Evolutionary conservation across 2,329 filamentous ascomycete genomes (phyloP).

Genomic region (Aspergillus candidus): DNA sequence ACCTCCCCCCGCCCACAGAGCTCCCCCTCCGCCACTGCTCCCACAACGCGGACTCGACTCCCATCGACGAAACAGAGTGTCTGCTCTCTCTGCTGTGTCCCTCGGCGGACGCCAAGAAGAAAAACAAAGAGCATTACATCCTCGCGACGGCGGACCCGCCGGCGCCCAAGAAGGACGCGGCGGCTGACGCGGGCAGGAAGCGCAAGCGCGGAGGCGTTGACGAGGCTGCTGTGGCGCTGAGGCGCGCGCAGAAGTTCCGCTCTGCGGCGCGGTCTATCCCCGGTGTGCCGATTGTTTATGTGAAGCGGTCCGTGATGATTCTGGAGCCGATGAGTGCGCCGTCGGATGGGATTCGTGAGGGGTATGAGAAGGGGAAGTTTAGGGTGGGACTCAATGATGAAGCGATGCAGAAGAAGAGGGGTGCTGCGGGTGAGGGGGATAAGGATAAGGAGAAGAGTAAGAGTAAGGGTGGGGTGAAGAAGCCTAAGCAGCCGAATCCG

Average conservation of each 20-base stretch:
- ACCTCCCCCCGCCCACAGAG: slow-evolving; percentile 41
- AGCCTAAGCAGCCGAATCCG: slow-evolving; percentile 43
- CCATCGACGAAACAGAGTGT: slow-evolving; percentile 41
- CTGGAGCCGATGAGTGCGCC: slow-evolving; percentile 43
- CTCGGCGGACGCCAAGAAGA: slow-evolving; percentile 22
- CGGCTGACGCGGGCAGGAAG: slow-evolving; percentile 19
- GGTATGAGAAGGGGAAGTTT: slow-evolving; percentile 44
- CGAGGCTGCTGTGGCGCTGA: slow-evolving; percentile 27
- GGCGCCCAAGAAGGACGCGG: slow-evolving; percentile 17
- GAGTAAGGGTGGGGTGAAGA: slow-evolving; percentile 29
- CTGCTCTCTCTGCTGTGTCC: slow-evolving; percentile 41
- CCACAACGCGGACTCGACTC: slow-evolving; percentile 37
- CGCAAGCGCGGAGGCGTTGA: slow-evolving; percentile 30
- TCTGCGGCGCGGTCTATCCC: slow-evolving; percentile 38
- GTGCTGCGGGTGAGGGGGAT: slow-evolving; percentile 17
- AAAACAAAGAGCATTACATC: slow-evolving; percentile 46
- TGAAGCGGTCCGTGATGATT: slow-evolving; percentile 47
- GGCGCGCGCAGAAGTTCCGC: slow-evolving; percentile 31
- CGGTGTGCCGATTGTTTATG: slow-evolving; percentile 46
- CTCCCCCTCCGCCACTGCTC: slow-evolving; percentile 44
- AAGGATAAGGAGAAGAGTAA: slow-evolving; percentile 32
- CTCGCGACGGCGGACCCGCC: slow-evolving; percentile 40
- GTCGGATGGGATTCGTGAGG: slow-evolving; percentile 38
- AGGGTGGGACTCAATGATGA: slow-evolving; percentile 35
- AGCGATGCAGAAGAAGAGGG: slow-evolving; percentile 30